These are phyloP conservation scores for Akanthomyces muscarius DNA, from an alignment of 2,329 filamentous ascomycete species.

Conservation along the genomic window DNA sequence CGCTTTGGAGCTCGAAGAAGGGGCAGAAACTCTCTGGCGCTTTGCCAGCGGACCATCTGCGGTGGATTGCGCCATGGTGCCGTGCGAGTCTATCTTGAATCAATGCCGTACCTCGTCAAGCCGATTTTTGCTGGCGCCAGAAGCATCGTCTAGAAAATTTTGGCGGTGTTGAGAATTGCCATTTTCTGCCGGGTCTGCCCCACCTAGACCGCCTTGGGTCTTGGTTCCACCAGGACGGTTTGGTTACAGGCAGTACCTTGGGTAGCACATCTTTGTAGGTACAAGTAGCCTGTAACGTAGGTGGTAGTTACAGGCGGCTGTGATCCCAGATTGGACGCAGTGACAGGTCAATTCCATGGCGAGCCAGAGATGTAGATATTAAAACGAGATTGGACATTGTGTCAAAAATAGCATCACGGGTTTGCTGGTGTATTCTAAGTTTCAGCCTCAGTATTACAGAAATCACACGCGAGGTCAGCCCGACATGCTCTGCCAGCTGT, in stretches of 20 bases:
- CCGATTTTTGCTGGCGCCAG: constrained; percentile 21
- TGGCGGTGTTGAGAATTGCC: constrained; percentile 28
- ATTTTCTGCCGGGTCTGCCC: constrained; percentile 23
- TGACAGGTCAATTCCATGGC: neutral
- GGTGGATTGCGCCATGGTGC: constrained; percentile 54
- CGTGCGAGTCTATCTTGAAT: constrained; percentile 1
- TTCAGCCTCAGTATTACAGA: neutral
- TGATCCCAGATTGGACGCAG: neutral
- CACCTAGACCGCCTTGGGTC: constrained; percentile 15
- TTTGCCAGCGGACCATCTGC: constrained; percentile 65
- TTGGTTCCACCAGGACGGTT: neutral
- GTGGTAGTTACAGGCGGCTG: neutral
- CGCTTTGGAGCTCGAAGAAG: constrained; percentile 34
- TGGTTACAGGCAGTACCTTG: neutral
- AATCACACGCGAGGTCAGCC: neutral
- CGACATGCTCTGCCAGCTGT: neutral
- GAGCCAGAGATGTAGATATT: neutral
- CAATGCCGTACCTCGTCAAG: constrained; percentile 21
- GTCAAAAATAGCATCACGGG: neutral
- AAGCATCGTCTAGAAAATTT: constrained; percentile 27
- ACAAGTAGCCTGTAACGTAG: too few relatives aligned
- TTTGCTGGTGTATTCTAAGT: neutral
- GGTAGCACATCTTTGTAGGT: too few relatives aligned
- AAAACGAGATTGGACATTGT: neutral
- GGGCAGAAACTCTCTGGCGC: constrained; percentile 63